Percentiles rank a stretch among this genome's conserved stretches.
Conservation (phyloP, 2,329 filamentous ascomycete genomes). For the Mariannaea elegans region DNA sequence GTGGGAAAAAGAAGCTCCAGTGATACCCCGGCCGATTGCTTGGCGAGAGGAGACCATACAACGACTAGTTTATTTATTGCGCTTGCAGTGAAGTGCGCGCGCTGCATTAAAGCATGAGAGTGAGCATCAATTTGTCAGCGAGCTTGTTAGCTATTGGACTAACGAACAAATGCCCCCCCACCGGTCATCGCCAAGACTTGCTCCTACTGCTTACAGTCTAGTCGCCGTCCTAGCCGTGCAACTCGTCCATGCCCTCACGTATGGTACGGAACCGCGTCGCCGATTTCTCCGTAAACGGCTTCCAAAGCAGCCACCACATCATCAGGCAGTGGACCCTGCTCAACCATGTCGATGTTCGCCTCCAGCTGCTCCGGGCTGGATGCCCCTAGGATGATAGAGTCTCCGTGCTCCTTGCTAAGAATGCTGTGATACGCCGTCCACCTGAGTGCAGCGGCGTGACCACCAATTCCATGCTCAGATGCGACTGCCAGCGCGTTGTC, state of each 20-base stretch:
- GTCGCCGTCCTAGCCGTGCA: background rate
- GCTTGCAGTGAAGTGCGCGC: no score
- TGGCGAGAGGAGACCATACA: no score
- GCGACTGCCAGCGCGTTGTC: slow-evolving; percentile 39
- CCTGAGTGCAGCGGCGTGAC: slow-evolving; percentile 52
- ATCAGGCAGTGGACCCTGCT: slow-evolving; percentile 51
- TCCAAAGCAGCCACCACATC: slow-evolving; percentile 43
- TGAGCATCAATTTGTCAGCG: slow-evolving; percentile 21
- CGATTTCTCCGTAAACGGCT: slow-evolving; percentile 28
- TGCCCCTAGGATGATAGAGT: slow-evolving; percentile 48
- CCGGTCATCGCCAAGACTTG: slow-evolving; percentile 20
- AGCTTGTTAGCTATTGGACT: background rate
- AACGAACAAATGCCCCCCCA: background rate
- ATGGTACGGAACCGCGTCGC: slow-evolving; percentile 28
- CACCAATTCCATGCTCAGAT: slow-evolving; percentile 46
- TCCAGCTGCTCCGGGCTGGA: slow-evolving; percentile 48
- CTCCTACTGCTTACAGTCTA: slow-evolving; percentile 26
- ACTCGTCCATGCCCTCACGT: no score
- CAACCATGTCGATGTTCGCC: slow-evolving; percentile 45
- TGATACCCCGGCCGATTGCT: no score
- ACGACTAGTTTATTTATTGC: background rate
- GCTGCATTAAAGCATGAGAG: background rate
- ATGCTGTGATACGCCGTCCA: slow-evolving; percentile 51
- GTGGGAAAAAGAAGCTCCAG: no score
- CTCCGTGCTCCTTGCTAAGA: slow-evolving; percentile 43